Conservation (phyloP, 371 early-diverging fungal species). For the Haplosporangium sp. region DNA sequence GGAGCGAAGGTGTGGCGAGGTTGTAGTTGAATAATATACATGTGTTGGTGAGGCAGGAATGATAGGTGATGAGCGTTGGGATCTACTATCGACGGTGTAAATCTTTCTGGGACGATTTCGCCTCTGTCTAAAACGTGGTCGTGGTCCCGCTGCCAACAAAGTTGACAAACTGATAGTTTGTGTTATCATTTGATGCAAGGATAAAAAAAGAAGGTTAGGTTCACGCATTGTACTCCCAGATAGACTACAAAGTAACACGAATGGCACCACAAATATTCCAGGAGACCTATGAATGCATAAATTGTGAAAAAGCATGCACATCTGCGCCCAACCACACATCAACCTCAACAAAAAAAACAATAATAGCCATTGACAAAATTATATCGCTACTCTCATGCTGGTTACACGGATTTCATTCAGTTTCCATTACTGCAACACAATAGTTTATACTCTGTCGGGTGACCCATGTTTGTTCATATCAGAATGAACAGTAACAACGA, state of each 20-base stretch:
- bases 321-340: slow-evolving; percentile 5
- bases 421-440: slow-evolving; percentile 3
- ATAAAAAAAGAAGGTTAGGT: slow-evolving; percentile 3
- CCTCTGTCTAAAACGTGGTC: slow-evolving; percentile 47
- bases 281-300: slow-evolving; percentile 5
- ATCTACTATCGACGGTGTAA: slow-evolving; percentile 48
- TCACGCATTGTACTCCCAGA: neutral
- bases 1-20: slow-evolving; percentile 49
- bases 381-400: neutral
- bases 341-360: neutral
- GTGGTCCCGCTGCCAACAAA: slow-evolving; percentile 43
- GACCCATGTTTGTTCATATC: slow-evolving; percentile 3
- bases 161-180: slow-evolving; percentile 43
- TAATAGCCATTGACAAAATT: neutral
- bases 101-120: slow-evolving; percentile 48
- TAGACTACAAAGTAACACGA: slow-evolving; percentile 11
- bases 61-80: slow-evolving; percentile 49
- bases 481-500: neutral
- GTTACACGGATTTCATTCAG: slow-evolving; percentile 11
- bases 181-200: neutral
- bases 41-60: slow-evolving; percentile 54
- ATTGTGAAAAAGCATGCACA: neutral
- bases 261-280: slow-evolving; percentile 8
- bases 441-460: slow-evolving; percentile 6
- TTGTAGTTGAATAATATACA: slow-evolving; percentile 44